Conservation (phyloP, 805 yeast genomes). For the Pachysolen tannophilus region DNA sequence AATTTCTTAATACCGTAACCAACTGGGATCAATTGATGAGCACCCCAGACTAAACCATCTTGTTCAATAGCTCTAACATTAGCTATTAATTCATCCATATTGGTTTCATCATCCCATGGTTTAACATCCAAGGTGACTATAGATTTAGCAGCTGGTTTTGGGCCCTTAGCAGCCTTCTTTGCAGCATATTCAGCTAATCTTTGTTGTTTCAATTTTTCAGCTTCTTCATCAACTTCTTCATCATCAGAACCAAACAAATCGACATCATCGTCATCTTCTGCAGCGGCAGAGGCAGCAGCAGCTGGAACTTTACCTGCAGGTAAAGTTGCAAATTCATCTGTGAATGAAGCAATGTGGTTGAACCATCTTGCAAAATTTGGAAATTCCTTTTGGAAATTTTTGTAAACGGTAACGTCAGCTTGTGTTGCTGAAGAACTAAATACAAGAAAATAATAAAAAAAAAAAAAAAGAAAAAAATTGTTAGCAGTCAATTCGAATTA, state of each 20-base stretch:
- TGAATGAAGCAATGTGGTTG: conserved; percentile 93
- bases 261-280: conserved; percentile 68
- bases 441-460: neutral
- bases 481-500: conserved; percentile 1
- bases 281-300: conserved; percentile 43
- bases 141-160: conserved; percentile 98
- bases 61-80: conserved; percentile 76
- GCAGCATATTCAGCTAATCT: conserved; percentile 98
- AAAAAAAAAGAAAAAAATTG: conserved; percentile 1
- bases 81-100: conserved; percentile 80
- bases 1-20: conserved; percentile 99
- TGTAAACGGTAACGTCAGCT: conserved; percentile 91
- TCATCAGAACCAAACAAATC: conserved; percentile 92
- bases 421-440: conserved; percentile 80
- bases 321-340: conserved; percentile 72
- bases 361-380: conserved; percentile 98
- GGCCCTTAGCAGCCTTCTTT: conserved; percentile 94
- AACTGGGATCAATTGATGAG: conserved; percentile 88
- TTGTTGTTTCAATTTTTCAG: conserved; percentile 95
- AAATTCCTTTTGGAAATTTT: conserved; percentile 86
- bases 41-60: conserved; percentile 99
- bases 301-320: conserved; percentile 73
- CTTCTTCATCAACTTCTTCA: conserved; percentile 93
- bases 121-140: conserved; percentile 94
- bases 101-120: conserved; percentile 99